These are phyloP conservation scores for Schwanniomyces vanrijiae DNA, from an alignment of 805 yeast species.

Conservation along the genomic window DNA sequence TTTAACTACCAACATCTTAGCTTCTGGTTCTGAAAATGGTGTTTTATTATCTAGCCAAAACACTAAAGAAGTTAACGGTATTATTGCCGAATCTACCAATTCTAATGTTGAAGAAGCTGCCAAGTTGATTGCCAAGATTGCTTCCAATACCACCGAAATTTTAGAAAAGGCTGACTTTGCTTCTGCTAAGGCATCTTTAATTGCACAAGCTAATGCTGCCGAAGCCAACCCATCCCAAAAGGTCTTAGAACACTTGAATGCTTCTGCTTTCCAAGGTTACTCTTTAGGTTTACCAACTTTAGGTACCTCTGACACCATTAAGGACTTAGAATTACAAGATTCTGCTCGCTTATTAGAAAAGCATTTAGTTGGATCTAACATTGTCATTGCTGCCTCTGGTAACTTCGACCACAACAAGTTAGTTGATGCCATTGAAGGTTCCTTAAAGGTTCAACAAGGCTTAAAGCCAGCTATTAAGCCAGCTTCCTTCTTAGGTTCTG, in stretches of 20 bases:
- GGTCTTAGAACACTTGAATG: constrained; percentile 73
- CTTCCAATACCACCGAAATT: constrained; percentile 35
- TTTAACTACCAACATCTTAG: constrained; percentile 54
- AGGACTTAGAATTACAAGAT: constrained; percentile 59
- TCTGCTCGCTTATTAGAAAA: constrained; percentile 53
- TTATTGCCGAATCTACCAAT: constrained; percentile 54
- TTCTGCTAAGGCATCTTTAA: constrained; percentile 46
- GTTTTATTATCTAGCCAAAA: constrained; percentile 53
- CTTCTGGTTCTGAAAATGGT: constrained; percentile 49
- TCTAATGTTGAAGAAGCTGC: constrained; percentile 54
- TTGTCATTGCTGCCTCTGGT: constrained; percentile 72
- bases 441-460: constrained; percentile 52
- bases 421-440: constrained; percentile 59
- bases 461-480: constrained; percentile 46
- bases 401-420: constrained; percentile 67
- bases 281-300: constrained; percentile 73
- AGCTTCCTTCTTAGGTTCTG: constrained; percentile 79
- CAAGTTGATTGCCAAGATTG: constrained; percentile 46
- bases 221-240: constrained; percentile 57
- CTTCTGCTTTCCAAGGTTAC: constrained; percentile 86
- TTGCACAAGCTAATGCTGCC: constrained; percentile 48
- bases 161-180: constrained; percentile 47
- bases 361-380: constrained; percentile 61
- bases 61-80: constrained; percentile 65
- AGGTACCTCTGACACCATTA: constrained; percentile 70